Conservation (phyloP, 1,284 basidiomycete genomes). For the Puccinia coronata region DNA sequence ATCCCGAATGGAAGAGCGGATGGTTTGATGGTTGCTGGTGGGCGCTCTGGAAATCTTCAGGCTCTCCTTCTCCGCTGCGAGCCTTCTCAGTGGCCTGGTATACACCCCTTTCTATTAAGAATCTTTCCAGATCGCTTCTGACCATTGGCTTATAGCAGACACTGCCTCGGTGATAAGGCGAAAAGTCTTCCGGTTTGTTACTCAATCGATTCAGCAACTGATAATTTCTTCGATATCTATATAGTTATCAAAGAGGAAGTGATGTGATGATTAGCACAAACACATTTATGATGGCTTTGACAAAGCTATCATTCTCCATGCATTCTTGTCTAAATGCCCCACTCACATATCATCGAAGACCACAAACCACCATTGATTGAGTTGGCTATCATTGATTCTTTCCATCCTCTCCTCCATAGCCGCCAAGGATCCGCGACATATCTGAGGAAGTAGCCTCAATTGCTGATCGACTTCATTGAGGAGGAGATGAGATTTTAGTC, state of each 20-base stretch:
- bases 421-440: constrained; percentile 49
- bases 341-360: constrained; percentile 67
- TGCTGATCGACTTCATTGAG: constrained; percentile 57
- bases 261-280: constrained; percentile 43
- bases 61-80: constrained; percentile 63
- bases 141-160: constrained; percentile 75
- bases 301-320: no score
- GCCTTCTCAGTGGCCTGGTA: constrained; percentile 62
- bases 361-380: constrained; percentile 72
- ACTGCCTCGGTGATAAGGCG: constrained; percentile 71
- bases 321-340: constrained; percentile 52
- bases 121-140: constrained; percentile 68
- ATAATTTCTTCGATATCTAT: constrained; percentile 67
- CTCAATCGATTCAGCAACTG: constrained; percentile 63
- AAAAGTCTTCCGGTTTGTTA: constrained; percentile 67
- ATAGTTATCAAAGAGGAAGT: constrained; percentile 14
- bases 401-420: constrained; percentile 32
- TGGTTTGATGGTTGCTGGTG: neutral
- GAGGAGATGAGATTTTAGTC: constrained; percentile 62
- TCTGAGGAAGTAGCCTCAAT: constrained; percentile 15
- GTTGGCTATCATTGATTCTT: constrained; percentile 51
- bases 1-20: constrained; percentile 67
- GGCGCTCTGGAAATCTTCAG: constrained; percentile 49
- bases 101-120: constrained; percentile 63
- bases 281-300: no score